Evolutionary conservation across 345 rosid genomes (phyloP).

Genomic region (Gossypium turneri): DNA sequence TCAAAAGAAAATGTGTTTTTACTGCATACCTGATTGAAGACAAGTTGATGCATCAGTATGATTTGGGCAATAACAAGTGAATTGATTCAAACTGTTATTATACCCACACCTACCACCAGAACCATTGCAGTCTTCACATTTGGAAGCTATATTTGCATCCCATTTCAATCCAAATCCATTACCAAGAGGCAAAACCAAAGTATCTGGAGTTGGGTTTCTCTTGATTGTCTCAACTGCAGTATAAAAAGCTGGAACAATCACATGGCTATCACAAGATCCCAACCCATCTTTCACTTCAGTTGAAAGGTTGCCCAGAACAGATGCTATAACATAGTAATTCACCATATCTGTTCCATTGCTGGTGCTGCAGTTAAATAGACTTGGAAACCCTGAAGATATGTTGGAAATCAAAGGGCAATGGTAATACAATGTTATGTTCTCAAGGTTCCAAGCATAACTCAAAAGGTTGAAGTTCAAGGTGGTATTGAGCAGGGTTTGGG

Average conservation of each 20-base stretch:
- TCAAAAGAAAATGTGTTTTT: neutral
- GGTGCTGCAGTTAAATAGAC: slow-evolving; percentile 7
- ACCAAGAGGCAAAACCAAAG: neutral
- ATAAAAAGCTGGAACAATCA: slow-evolving; percentile 1
- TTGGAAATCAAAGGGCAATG: neutral
- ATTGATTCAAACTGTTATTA: neutral
- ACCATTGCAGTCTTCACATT: neutral
- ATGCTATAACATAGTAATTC: slow-evolving; percentile 11
- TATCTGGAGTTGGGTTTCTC: neutral
- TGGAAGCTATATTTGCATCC: neutral
- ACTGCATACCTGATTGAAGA: neutral
- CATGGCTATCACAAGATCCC: neutral
- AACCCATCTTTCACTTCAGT: neutral
- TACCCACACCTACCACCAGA: slow-evolving; percentile 6
- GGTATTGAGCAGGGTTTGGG: neutral
- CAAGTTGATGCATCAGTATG: neutral
- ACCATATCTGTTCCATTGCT: neutral
- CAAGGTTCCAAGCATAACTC: neutral
- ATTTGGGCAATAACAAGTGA: slow-evolving; percentile 3
- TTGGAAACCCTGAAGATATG: slow-evolving; percentile 5
- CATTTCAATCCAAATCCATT: slow-evolving; percentile 14
- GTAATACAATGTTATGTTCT: neutral
- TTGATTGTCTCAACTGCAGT: neutral
- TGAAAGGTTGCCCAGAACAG: slow-evolving; percentile 1
- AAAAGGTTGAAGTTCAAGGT: slow-evolving; percentile 1